A percentile compares a stretch with the other conserved stretches of the same genome.
These are phyloP conservation scores for Mariannaea sp. DNA, from an alignment of 2,329 filamentous ascomycete genomes.

Conservation along the genomic window DNA sequence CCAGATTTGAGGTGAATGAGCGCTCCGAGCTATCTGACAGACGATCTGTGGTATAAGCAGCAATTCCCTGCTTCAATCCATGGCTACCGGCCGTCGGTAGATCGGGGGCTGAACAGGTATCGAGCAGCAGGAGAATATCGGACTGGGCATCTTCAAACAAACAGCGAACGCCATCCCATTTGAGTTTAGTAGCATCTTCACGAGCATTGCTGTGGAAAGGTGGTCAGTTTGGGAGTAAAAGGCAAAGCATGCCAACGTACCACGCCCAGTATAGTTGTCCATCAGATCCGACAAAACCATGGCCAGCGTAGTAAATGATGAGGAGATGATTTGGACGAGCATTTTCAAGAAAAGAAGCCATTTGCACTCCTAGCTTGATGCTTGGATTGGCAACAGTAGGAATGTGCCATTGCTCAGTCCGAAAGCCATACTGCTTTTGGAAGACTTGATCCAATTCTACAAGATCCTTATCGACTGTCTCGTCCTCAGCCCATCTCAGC, in stretches of 20 bases:
- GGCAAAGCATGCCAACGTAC: slow-evolving; percentile 51
- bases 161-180: slow-evolving; percentile 67
- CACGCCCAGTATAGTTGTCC: slow-evolving; percentile 69
- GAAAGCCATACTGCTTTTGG: slow-evolving; percentile 64
- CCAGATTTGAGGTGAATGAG: slow-evolving; percentile 63
- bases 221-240: slow-evolving; percentile 43
- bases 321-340: slow-evolving; percentile 63
- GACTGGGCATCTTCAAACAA: slow-evolving; percentile 66
- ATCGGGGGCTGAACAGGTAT: slow-evolving; percentile 64
- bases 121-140: slow-evolving; percentile 65
- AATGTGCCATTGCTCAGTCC: slow-evolving; percentile 64
- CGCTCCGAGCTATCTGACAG: slow-evolving; percentile 50
- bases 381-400: slow-evolving; percentile 63
- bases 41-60: slow-evolving; percentile 60
- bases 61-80: slow-evolving; percentile 66
- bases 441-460: slow-evolving; percentile 61
- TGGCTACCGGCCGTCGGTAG: slow-evolving; percentile 55
- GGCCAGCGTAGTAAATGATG: slow-evolving; percentile 68
- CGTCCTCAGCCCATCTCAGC: slow-evolving; percentile 66
- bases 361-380: slow-evolving; percentile 64
- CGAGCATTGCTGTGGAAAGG: slow-evolving; percentile 54
- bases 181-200: slow-evolving; percentile 64
- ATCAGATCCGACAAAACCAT: slow-evolving; percentile 62
- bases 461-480: slow-evolving; percentile 58
- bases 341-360: slow-evolving; percentile 64